These are phyloP conservation scores for Jackrogersella minutella DNA, from an alignment of 495 filamentous ascomycete genomes.

Conservation along the genomic window DNA sequence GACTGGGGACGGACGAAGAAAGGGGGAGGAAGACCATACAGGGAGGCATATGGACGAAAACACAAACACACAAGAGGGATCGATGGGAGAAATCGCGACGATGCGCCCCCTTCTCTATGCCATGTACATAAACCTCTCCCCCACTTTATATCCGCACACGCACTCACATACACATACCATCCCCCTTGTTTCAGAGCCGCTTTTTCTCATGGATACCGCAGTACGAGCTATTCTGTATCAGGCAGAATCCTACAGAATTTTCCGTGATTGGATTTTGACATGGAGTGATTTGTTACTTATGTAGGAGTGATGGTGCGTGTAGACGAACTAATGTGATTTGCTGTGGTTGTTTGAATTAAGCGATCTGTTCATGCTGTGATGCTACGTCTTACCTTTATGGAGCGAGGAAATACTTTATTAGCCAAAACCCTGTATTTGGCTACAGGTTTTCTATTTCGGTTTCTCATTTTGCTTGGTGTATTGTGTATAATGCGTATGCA, in stretches of 20 bases:
- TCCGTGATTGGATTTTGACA: not conserved
- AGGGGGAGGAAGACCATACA: constrained; percentile 5
- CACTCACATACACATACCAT: constrained; percentile 2
- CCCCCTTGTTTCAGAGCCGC: constrained; percentile 3
- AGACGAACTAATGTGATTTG: not conserved
- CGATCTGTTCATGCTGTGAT: too few species aligned
- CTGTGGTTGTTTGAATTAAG: not conserved
- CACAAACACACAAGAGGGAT: not conserved
- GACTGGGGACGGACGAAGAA: constrained; percentile 15
- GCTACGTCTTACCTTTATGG: too few species aligned
- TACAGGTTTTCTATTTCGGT: too few species aligned
- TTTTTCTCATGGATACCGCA: constrained; percentile 14
- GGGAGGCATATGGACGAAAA: constrained; percentile 24
- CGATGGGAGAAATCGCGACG: constrained; percentile 1
- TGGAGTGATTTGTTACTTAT: not conserved
- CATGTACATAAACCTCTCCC: constrained; percentile 31
- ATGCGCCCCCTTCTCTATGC: not conserved
- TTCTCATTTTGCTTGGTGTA: too few species aligned
- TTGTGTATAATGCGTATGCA: too few species aligned
- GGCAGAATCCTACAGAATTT: constrained; percentile 20
- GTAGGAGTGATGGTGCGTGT: not conserved
- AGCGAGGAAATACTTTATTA: too few species aligned
- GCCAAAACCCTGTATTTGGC: too few species aligned
- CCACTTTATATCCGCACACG: not conserved
- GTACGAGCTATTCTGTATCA: constrained; percentile 24